A percentile compares a stretch with the other conserved stretches of the same genome.
Evolutionary conservation across 2,329 filamentous ascomycete genomes (phyloP).

Genomic region (Diaporthe sp.): DNA sequence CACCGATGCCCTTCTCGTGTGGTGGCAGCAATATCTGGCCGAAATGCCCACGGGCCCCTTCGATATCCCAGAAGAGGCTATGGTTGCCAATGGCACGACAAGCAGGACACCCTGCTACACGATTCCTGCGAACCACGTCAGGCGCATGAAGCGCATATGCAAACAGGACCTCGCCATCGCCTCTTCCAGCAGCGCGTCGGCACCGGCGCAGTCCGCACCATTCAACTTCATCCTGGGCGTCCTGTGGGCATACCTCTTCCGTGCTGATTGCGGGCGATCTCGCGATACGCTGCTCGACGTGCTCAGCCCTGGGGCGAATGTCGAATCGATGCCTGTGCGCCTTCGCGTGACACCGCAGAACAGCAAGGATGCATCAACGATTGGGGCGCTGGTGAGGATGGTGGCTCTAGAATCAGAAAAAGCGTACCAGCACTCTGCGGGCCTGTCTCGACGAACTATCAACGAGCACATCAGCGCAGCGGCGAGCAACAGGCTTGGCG

Average conservation of each 20-base stretch:
- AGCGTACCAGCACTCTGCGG: not conserved
- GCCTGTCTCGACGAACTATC: not conserved
- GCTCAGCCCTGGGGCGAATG: not conserved
- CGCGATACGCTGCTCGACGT: not conserved
- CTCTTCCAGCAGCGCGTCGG: not conserved
- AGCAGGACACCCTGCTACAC: not conserved
- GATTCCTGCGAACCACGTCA: not conserved
- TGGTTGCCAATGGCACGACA: no score
- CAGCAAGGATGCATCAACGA: not conserved
- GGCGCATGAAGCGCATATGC: constrained; percentile 1
- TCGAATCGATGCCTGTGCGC: not conserved
- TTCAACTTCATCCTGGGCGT: constrained; percentile 1
- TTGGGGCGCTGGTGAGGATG: not conserved
- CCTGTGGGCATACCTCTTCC: not conserved
- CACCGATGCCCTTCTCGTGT: not conserved
- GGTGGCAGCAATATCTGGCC: not conserved
- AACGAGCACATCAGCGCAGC: not conserved
- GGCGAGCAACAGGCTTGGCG: not conserved
- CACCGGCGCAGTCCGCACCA: not conserved
- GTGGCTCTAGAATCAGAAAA: not conserved
- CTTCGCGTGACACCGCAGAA: not conserved
- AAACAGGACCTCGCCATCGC: constrained; percentile 1
- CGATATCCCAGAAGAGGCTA: no score
- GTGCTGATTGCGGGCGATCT: no score
- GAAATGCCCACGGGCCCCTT: not conserved